These are phyloP conservation scores for Toxoplasma gondii DNA, from an alignment of 169 alveolate genomes.

Conservation along the genomic window DNA sequence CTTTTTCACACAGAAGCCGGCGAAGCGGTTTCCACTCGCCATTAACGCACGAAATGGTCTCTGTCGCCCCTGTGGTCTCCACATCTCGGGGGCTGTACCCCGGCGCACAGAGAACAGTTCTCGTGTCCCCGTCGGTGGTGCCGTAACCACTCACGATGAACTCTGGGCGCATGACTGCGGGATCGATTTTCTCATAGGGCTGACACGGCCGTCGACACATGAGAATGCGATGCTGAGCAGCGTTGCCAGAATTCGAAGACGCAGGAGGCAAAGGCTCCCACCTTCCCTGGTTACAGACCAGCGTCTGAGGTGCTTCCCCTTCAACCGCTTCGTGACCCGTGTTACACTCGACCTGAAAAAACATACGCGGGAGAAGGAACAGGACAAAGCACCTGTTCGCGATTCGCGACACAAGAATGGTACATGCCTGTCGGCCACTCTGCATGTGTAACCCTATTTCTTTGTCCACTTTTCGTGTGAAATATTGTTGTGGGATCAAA, in stretches of 20 bases:
- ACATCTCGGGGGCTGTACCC: conserved; percentile 32
- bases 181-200: conserved; percentile 56
- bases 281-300: conserved; percentile 62
- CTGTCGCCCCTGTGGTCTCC: conserved; percentile 12
- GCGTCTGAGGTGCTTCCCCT: conserved; percentile 54
- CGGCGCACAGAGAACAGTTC: conserved; percentile 53
- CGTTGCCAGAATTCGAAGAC: neutral
- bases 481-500: too few species aligned
- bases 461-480: too few species aligned
- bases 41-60: conserved; percentile 53
- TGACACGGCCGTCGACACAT: conserved; percentile 62
- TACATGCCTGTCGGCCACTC: too few species aligned
- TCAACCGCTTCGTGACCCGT: conserved; percentile 47
- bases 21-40: conserved; percentile 57
- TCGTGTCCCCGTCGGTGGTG: conserved; percentile 43
- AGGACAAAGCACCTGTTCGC: neutral
- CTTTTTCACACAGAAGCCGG: conserved; percentile 51
- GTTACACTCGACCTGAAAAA: conserved; percentile 61
- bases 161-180: conserved; percentile 53
- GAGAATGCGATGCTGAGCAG: conserved; percentile 1
- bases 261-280: conserved; percentile 52
- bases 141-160: conserved; percentile 56
- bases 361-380: neutral
- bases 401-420: neutral
- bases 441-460: too few species aligned